Conservation (phyloP, 768 basidiomycete species). For the Collybia mongolica region DNA sequence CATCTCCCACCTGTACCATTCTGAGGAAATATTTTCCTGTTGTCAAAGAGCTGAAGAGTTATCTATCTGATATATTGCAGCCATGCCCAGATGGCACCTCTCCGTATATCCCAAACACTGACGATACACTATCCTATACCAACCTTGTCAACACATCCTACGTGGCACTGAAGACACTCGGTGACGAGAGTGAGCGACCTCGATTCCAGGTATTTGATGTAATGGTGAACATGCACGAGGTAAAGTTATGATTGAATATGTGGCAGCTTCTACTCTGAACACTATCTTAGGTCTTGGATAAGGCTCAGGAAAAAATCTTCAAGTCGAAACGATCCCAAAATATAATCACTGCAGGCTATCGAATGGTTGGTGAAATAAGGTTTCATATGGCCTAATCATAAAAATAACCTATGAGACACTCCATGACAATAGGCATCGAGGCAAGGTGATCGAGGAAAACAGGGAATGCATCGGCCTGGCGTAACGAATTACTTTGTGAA, state of each 20-base stretch:
- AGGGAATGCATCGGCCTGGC: slow-evolving; percentile 35
- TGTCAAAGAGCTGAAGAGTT: slow-evolving; percentile 35
- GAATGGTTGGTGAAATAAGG: slow-evolving; percentile 41
- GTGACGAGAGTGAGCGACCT: slow-evolving; percentile 7
- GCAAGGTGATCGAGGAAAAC: slow-evolving; percentile 36
- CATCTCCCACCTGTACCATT: slow-evolving; percentile 20
- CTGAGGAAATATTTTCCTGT: slow-evolving; percentile 43
- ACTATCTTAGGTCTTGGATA: slow-evolving; percentile 52
- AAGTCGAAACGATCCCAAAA: slow-evolving; percentile 43
- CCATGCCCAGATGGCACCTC: neutral
- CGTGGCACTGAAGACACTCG: slow-evolving; percentile 34
- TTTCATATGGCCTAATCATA: neutral
- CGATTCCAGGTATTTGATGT: slow-evolving; percentile 32
- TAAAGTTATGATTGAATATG: slow-evolving; percentile 21
- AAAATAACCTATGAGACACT: neutral
- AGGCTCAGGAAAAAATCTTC: slow-evolving; percentile 57
- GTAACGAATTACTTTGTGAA: slow-evolving; percentile 68
- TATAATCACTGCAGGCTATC: slow-evolving; percentile 67
- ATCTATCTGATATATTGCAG: slow-evolving; percentile 37
- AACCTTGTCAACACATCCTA: slow-evolving; percentile 44
- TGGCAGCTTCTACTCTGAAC: neutral
- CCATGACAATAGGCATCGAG: slow-evolving; percentile 24
- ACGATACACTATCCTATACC: slow-evolving; percentile 27
- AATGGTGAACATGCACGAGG: slow-evolving; percentile 54
- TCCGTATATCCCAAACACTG: slow-evolving; percentile 11